Evolutionary conservation across 208 protist genomes (phyloP).

Genomic region (Vickermania ingenoplastis): DNA sequence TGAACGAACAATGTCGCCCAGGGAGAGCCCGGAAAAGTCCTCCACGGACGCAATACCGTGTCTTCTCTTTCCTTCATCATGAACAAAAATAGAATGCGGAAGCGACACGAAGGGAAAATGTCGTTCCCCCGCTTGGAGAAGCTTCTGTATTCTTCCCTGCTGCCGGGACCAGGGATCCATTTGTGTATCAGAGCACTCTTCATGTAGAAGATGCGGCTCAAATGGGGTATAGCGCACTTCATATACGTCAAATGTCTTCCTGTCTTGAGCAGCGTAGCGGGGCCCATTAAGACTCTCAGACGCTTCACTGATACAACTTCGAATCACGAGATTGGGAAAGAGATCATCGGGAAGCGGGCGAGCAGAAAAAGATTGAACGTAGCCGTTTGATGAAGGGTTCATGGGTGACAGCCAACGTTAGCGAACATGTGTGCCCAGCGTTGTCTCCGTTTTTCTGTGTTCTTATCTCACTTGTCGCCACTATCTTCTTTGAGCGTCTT

Average conservation of each 20-base stretch:
- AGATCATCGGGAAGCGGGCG: conserved; percentile 11
- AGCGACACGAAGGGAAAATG: conserved; percentile 58
- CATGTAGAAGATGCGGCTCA: neutral
- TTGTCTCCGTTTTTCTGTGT: no score
- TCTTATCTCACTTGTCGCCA: no score
- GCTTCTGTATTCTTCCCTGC: neutral
- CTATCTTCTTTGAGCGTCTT: no score
- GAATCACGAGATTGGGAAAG: conserved; percentile 63
- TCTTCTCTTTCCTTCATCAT: conserved; percentile 30
- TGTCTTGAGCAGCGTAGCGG: conserved; percentile 68
- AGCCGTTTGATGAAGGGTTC: neutral
- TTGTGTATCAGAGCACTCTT: neutral
- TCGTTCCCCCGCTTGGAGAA: neutral
- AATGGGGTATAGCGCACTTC: conserved; percentile 45
- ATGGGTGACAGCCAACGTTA: no score
- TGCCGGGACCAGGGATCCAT: neutral
- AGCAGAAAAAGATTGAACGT: neutral
- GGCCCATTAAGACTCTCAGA: conserved; percentile 66
- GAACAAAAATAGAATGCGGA: conserved; percentile 19
- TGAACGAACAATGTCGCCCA: conserved; percentile 73
- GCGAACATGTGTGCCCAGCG: no score
- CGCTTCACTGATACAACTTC: conserved; percentile 63
- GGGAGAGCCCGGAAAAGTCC: conserved; percentile 56
- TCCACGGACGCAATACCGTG: conserved; percentile 57
- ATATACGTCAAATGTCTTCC: conserved; percentile 49